A percentile compares a stretch with the other conserved stretches of the same genome.
Evolutionary conservation across 2,329 filamentous ascomycete species (phyloP).

Genomic region (Ascochyta fabae): DNA sequence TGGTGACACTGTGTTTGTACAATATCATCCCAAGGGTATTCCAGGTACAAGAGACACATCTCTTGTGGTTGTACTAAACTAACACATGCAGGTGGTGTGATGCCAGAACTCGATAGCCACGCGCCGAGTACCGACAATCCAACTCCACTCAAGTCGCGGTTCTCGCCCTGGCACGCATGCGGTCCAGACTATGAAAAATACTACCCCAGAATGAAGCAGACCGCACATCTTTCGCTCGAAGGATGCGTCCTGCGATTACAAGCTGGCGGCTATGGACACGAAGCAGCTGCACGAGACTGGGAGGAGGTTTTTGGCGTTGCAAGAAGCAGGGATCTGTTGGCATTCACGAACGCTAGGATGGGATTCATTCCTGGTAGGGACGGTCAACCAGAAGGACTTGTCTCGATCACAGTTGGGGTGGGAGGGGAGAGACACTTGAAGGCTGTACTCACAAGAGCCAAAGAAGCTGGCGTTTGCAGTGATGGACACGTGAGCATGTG

Average conservation of each 20-base stretch:
- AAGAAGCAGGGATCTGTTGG: constrained; percentile 52
- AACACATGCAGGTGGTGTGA: constrained; percentile 47
- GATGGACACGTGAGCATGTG: constrained; percentile 48
- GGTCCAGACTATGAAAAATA: constrained; percentile 48
- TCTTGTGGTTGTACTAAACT: background rate
- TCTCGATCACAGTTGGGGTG: constrained; percentile 50
- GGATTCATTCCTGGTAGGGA: constrained; percentile 46
- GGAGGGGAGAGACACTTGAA: constrained; percentile 42
- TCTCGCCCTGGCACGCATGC: constrained; percentile 56
- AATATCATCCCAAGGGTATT: constrained; percentile 55
- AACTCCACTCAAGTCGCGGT: constrained; percentile 46
- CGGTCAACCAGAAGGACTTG: constrained; percentile 46
- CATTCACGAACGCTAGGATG: constrained; percentile 44
- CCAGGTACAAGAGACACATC: constrained; percentile 31
- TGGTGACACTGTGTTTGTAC: constrained; percentile 46
- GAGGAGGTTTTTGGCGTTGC: constrained; percentile 49
- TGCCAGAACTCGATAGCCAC: constrained; percentile 54
- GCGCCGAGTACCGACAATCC: constrained; percentile 41
- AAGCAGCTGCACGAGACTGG: constrained; percentile 51
- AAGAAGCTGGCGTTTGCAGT: constrained; percentile 37
- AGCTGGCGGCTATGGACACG: constrained; percentile 46
- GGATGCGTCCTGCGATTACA: constrained; percentile 47
- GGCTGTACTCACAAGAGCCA: constrained; percentile 42
- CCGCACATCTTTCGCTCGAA: constrained; percentile 46
- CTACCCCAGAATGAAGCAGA: constrained; percentile 46